Percentiles rank a stretch among this genome's conserved stretches.
These are phyloP conservation scores for Apiospora pterosperma DNA, from an alignment of 2,329 filamentous ascomycete genomes.

Conservation along the genomic window DNA sequence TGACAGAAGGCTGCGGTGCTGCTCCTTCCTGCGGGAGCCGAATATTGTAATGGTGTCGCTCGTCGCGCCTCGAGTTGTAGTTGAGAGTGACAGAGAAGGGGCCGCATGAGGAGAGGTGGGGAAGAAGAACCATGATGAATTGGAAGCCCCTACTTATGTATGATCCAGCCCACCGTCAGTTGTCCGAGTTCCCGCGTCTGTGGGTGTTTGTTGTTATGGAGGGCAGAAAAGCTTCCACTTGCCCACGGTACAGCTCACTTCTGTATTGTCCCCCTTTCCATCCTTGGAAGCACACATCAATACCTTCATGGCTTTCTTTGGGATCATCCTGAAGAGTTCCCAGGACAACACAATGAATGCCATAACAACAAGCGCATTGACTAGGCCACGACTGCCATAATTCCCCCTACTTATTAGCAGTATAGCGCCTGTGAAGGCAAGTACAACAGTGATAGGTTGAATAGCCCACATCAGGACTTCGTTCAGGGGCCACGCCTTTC, in stretches of 20 bases:
- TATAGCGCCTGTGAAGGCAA: background rate
- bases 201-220: background rate
- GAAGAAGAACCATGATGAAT: background rate
- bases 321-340: background rate
- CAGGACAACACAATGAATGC: background rate
- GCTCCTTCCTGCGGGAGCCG: background rate
- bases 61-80: background rate
- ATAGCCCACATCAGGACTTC: background rate
- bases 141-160: background rate
- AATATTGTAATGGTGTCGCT: background rate
- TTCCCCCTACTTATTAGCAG: background rate
- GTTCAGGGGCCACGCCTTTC: background rate
- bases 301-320: background rate
- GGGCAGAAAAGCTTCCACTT: conserved; percentile 2
- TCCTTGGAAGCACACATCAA: background rate
- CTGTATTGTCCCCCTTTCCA: background rate
- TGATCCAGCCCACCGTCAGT: background rate
- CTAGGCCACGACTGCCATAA: background rate
- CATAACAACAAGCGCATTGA: background rate
- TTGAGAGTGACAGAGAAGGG: conserved; percentile 9
- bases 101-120: conserved; percentile 5
- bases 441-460: background rate
- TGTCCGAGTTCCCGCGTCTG: too few species aligned
- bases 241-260: conserved; percentile 4
- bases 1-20: background rate